Conservation (phyloP, 345 rosid genomes). For the Dovyalis caffra region DNA sequence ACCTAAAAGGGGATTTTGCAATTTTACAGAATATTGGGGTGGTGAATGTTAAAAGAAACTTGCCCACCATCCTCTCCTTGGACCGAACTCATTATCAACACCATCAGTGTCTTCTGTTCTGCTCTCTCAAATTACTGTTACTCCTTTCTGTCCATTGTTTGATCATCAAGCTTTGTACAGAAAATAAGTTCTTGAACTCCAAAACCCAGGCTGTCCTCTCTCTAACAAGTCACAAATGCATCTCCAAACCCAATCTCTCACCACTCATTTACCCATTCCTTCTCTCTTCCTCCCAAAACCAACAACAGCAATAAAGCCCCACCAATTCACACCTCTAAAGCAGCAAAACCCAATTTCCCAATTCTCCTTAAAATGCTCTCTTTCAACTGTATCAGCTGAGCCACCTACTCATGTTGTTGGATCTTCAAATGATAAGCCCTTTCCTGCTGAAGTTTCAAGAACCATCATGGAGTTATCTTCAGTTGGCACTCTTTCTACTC, state of each 20-base stretch:
- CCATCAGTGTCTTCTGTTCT: background rate
- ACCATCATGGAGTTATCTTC: conserved; percentile 83
- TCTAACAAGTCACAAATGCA: conserved; percentile 35
- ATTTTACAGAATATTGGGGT: background rate
- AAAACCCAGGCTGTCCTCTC: background rate
- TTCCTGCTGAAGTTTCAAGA: conserved; percentile 84
- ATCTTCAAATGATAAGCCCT: conserved; percentile 46
- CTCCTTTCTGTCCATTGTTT: background rate
- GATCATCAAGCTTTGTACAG: background rate
- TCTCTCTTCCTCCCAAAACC: conserved; percentile 33
- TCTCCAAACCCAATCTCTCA: conserved; percentile 55
- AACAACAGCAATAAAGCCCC: background rate
- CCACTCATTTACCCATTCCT: conserved; percentile 35
- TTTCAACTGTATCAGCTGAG: conserved; percentile 45
- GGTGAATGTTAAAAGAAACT: background rate
- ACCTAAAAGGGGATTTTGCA: background rate
- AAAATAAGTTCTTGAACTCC: background rate
- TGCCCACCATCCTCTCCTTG: background rate
- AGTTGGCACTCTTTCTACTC: conserved; percentile 69
- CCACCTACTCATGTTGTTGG: conserved; percentile 18
- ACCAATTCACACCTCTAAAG: conserved; percentile 12
- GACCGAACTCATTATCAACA: background rate
- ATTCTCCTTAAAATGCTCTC: conserved; percentile 51
- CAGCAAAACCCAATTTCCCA: conserved; percentile 37
- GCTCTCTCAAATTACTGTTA: background rate